Conservation (phyloP, 2,329 filamentous ascomycete genomes). For the Aureobasidium musti region DNA sequence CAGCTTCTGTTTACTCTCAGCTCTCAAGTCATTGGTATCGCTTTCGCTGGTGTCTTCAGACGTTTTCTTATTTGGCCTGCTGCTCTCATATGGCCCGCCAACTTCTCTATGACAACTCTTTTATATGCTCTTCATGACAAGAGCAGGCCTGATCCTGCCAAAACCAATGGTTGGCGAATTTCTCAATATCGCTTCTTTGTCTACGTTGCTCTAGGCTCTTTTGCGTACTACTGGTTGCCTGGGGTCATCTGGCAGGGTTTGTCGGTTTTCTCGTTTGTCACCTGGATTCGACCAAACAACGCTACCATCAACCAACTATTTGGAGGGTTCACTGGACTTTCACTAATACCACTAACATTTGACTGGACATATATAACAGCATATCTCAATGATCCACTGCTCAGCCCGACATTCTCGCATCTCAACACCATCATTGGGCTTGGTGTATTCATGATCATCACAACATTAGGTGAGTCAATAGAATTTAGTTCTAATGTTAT, state of each 20-base stretch:
- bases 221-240: slow-evolving; percentile 81
- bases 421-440: slow-evolving; percentile 18
- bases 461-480: background rate
- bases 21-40: slow-evolving; percentile 81
- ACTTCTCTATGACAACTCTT: slow-evolving; percentile 84
- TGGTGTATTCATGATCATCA: slow-evolving; percentile 7
- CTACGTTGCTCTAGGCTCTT: slow-evolving; percentile 61
- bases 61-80: slow-evolving; percentile 79
- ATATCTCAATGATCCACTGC: background rate
- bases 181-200: slow-evolving; percentile 84
- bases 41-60: slow-evolving; percentile 77
- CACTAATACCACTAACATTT: slow-evolving; percentile 53
- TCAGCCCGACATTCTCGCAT: slow-evolving; percentile 11
- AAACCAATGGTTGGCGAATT: slow-evolving; percentile 69
- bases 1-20: slow-evolving; percentile 81
- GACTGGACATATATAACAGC: slow-evolving; percentile 11
- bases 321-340: slow-evolving; percentile 78
- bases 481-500: background rate
- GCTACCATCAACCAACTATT: slow-evolving; percentile 83
- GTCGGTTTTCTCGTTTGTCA: slow-evolving; percentile 84
- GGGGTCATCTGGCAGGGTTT: slow-evolving; percentile 79
- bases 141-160: background rate
- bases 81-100: slow-evolving; percentile 89
- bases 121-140: slow-evolving; percentile 55
- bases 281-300: slow-evolving; percentile 82